These are phyloP conservation scores for Ophioceras dolichostomum DNA, from an alignment of 2,329 filamentous ascomycete species.

Conservation along the genomic window DNA sequence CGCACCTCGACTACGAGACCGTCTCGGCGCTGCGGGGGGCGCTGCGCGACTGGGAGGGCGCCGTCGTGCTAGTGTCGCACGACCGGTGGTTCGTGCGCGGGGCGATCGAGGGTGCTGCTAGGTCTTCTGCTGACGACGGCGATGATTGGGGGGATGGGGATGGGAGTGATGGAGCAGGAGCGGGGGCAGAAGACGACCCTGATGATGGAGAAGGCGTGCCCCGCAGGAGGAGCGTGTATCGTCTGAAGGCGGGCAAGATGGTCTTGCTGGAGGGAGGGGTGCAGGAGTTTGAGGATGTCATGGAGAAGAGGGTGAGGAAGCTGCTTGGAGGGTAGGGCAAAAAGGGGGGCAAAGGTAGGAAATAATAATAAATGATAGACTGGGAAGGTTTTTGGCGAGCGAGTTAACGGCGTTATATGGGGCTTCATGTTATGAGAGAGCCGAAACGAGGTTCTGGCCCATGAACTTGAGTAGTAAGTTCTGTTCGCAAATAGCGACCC, in stretches of 20 bases:
- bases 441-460: no score
- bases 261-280: conserved; percentile 45
- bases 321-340: no score
- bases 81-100: conserved; percentile 71
- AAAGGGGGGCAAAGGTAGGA: no score
- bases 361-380: no score
- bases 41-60: conserved; percentile 57
- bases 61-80: conserved; percentile 67
- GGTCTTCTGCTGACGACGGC: conserved; percentile 21
- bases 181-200: conserved; percentile 30
- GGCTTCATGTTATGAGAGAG: no score
- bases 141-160: conserved; percentile 31
- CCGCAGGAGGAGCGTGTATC: conserved; percentile 44
- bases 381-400: no score
- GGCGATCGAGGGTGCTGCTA: conserved; percentile 53
- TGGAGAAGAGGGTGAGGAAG: conserved; percentile 45
- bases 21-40: conserved; percentile 59
- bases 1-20: conserved; percentile 74
- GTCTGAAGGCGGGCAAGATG: conserved; percentile 46
- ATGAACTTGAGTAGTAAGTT: no score
- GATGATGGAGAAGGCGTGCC: conserved; percentile 30
- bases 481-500: no score
- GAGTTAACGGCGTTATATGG: no score
- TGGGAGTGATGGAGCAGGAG: no score
- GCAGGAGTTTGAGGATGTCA: conserved; percentile 49